Evolutionary conservation across 495 filamentous ascomycete species (phyloP).

Genomic region (Penicillium manginii): DNA sequence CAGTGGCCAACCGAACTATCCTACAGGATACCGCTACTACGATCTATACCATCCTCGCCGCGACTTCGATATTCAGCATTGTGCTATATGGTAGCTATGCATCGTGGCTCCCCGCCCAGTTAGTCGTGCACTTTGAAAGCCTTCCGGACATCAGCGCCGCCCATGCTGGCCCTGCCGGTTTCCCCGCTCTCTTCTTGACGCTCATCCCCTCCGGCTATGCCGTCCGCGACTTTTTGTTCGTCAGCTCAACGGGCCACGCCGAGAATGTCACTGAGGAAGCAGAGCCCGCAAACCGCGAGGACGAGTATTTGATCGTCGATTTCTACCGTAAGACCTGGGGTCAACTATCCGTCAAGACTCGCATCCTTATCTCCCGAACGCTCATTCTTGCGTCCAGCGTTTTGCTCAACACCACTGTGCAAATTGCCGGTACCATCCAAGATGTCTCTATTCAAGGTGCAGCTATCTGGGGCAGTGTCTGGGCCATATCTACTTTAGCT

Average conservation of each 20-base stretch:
- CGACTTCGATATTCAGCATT: constrained; percentile 68
- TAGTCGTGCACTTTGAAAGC: constrained; percentile 71
- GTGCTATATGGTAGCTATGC: constrained; percentile 64
- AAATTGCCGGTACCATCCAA: constrained; percentile 62
- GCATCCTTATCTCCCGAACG: constrained; percentile 67
- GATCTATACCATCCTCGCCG: constrained; percentile 64
- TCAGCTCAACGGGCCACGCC: constrained; percentile 58
- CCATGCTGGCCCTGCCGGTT: constrained; percentile 56
- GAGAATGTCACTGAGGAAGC: constrained; percentile 47
- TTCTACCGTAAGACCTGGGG: constrained; percentile 51
- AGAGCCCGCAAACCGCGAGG: constrained; percentile 54
- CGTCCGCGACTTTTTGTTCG: constrained; percentile 74
- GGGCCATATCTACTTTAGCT: constrained; percentile 62
- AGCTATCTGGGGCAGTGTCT: constrained; percentile 68
- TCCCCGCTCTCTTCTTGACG: constrained; percentile 51
- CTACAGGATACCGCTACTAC: constrained; percentile 66
- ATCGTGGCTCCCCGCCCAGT: constrained; percentile 65
- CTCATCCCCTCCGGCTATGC: constrained; percentile 70
- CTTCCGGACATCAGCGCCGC: constrained; percentile 66
- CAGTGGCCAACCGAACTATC: constrained; percentile 68
- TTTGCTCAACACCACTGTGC: constrained; percentile 65
- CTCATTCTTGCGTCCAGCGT: constrained; percentile 58
- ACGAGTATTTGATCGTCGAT: constrained; percentile 66
- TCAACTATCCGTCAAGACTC: constrained; percentile 63
- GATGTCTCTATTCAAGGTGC: constrained; percentile 71